A percentile compares a stretch with the other conserved stretches of the same genome.
These are phyloP conservation scores for Retiboletus fuscus DNA, from an alignment of 1,284 basidiomycete species.

Conservation along the genomic window DNA sequence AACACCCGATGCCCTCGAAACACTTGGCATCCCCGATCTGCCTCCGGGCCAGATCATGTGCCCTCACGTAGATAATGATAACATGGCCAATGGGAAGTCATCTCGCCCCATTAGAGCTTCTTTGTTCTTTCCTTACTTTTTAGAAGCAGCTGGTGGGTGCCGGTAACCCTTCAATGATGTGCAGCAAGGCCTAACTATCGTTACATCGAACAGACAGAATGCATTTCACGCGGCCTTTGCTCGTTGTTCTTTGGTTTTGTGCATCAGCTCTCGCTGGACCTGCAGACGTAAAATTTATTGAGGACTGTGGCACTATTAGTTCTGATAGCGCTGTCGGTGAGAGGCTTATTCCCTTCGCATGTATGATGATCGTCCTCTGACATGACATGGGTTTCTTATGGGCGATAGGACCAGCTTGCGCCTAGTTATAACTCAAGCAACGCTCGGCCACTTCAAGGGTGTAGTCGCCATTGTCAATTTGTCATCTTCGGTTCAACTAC, in stretches of 20 bases:
- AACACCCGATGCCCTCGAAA: too few species aligned
- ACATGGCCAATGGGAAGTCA: slow-evolving; percentile 2
- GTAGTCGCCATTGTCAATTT: too few species aligned
- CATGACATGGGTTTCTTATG: neutral
- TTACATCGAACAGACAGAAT: neutral
- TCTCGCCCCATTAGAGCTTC: neutral
- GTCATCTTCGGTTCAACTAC: too few species aligned
- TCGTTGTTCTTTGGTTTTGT: slow-evolving; percentile 16
- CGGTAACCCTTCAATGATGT: neutral
- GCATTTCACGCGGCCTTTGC: neutral
- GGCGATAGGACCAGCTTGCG: neutral
- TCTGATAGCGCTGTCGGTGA: neutral
- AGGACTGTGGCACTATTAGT: too few species aligned
- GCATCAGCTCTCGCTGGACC: slow-evolving; percentile 6
- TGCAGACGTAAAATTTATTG: too few species aligned
- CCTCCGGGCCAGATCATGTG: too few species aligned
- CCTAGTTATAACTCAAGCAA: neutral
- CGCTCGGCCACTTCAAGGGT: too few species aligned
- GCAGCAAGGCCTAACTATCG: neutral
- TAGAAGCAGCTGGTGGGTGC: slow-evolving; percentile 4
- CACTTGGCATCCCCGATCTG: too few species aligned
- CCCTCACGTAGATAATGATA: neutral
- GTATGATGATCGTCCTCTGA: neutral
- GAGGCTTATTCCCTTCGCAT: neutral
- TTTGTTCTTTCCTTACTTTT: neutral